Conservation (phyloP, 2,329 filamentous ascomycete species). For the Fonsecaea monophora region DNA sequence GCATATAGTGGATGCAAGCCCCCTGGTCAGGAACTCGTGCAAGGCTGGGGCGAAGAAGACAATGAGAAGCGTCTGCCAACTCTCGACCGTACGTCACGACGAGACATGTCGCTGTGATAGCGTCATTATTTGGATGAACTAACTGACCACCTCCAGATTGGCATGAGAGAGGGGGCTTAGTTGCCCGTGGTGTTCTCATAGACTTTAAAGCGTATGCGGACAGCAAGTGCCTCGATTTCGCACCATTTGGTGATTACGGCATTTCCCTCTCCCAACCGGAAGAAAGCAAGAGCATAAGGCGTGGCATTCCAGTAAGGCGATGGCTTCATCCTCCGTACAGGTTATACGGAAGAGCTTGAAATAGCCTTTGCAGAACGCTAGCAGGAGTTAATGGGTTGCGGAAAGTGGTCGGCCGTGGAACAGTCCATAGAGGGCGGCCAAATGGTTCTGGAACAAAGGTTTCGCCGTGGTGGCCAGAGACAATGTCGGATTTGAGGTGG, state of each 20-base stretch:
- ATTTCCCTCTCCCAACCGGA: slow-evolving; percentile 65
- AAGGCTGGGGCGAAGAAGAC: neutral
- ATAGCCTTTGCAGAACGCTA: slow-evolving; percentile 48
- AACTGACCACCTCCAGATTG: slow-evolving; percentile 38
- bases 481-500: slow-evolving; percentile 57
- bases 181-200: slow-evolving; percentile 54
- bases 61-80: neutral
- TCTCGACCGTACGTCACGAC: neutral
- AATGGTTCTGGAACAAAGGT: slow-evolving; percentile 65
- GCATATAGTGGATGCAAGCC: slow-evolving; percentile 32
- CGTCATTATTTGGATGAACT: too few species aligned
- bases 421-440: slow-evolving; percentile 56
- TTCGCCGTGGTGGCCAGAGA: slow-evolving; percentile 66
- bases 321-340: slow-evolving; percentile 71
- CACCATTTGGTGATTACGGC: slow-evolving; percentile 47
- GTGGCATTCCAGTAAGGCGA: slow-evolving; percentile 66
- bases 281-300: slow-evolving; percentile 62
- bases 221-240: slow-evolving; percentile 45
- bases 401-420: slow-evolving; percentile 57
- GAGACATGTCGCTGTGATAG: too few species aligned
- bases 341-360: slow-evolving; percentile 66
- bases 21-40: neutral
- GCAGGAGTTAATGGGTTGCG: slow-evolving; percentile 35
- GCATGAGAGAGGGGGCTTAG: slow-evolving; percentile 48
- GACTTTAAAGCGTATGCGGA: slow-evolving; percentile 54